Percentiles rank a stretch among this genome's conserved stretches.
Conservation (phyloP, 352 stramenopile species). For the Phytophthora sojae region DNA sequence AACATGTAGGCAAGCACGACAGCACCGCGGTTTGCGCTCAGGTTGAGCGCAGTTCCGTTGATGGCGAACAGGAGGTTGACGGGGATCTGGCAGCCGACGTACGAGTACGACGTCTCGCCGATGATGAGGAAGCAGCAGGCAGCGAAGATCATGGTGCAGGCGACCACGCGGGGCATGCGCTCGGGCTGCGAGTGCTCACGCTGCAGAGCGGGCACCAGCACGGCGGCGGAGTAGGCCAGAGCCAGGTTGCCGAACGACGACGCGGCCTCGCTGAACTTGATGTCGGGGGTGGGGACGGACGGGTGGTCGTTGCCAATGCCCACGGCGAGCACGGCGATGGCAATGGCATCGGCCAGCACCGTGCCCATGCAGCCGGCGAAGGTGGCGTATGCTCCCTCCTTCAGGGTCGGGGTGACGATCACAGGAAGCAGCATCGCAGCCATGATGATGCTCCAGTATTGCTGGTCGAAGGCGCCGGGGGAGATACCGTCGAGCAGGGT, state of each 20-base stretch:
- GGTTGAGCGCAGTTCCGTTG: slow-evolving; percentile 41
- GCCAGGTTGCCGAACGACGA: slow-evolving; percentile 59
- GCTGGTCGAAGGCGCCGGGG: slow-evolving; percentile 41
- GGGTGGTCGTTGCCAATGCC: slow-evolving; percentile 49
- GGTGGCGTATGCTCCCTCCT: slow-evolving; percentile 52
- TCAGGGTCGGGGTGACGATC: slow-evolving; percentile 56
- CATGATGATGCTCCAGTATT: slow-evolving; percentile 62
- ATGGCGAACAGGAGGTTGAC: slow-evolving; percentile 63
- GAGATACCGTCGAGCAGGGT: slow-evolving; percentile 52
- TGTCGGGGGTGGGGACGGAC: slow-evolving; percentile 35
- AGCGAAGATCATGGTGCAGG: slow-evolving; percentile 47
- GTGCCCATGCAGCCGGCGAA: slow-evolving; percentile 53
- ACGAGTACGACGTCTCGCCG: slow-evolving; percentile 44
- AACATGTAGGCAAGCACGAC: slow-evolving; percentile 53
- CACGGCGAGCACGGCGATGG: slow-evolving; percentile 37
- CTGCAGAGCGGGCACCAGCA: slow-evolving; percentile 56
- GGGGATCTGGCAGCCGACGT: slow-evolving; percentile 58
- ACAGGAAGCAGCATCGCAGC: slow-evolving; percentile 47
- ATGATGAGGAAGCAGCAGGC: slow-evolving; percentile 55
- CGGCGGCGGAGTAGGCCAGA: slow-evolving; percentile 53
- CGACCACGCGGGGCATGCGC: slow-evolving; percentile 57
- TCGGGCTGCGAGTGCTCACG: slow-evolving; percentile 56
- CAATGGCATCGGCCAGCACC: slow-evolving; percentile 53
- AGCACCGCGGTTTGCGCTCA: slow-evolving; percentile 43
- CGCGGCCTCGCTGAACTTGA: slow-evolving; percentile 50